These are phyloP conservation scores for Cadophora gregata DNA, from an alignment of 2,329 filamentous ascomycete species.

Conservation along the genomic window DNA sequence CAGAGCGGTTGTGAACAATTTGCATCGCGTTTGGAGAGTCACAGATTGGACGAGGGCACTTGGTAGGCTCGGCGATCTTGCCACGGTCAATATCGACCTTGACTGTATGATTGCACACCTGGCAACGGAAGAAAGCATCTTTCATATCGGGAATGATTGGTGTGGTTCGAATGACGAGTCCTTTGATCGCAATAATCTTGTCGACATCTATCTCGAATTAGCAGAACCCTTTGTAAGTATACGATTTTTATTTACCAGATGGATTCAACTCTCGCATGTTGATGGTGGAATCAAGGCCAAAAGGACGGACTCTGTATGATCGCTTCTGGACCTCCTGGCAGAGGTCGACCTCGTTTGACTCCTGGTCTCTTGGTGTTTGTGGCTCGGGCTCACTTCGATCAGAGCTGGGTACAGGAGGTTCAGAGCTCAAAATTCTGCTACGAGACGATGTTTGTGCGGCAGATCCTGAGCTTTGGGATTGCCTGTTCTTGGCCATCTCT, in stretches of 20 bases:
- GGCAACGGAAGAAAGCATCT: conserved; percentile 96
- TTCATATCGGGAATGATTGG: conserved; percentile 99
- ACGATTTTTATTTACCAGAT: conserved; percentile 58
- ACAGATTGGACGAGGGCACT: conserved; percentile 84
- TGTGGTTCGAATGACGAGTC: conserved; percentile 92
- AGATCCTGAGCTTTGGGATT: conserved; percentile 61
- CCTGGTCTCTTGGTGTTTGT: conserved; percentile 50
- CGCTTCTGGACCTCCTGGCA: conserved; percentile 78
- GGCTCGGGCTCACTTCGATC: conserved; percentile 64
- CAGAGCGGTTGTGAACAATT: conserved; percentile 94
- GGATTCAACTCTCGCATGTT: conserved; percentile 96
- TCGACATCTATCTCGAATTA: conserved; percentile 75
- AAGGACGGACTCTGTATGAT: conserved; percentile 86
- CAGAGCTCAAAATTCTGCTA: conserved; percentile 67
- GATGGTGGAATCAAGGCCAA: conserved; percentile 82
- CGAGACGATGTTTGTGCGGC: conserved; percentile 53
- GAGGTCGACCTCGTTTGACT: conserved; percentile 66
- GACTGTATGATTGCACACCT: conserved; percentile 88
- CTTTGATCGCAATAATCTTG: conserved; percentile 93
- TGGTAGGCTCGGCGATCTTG: conserved; percentile 92
- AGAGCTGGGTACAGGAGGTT: conserved; percentile 80
- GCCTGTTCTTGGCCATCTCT: conserved; percentile 73
- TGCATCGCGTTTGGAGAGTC: conserved; percentile 94
- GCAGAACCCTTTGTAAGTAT: conserved; percentile 11
- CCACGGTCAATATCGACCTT: conserved; percentile 93